Evolutionary conservation across 1,284 basidiomycete species (phyloP).

Genomic region (Vanrija sp.): DNA sequence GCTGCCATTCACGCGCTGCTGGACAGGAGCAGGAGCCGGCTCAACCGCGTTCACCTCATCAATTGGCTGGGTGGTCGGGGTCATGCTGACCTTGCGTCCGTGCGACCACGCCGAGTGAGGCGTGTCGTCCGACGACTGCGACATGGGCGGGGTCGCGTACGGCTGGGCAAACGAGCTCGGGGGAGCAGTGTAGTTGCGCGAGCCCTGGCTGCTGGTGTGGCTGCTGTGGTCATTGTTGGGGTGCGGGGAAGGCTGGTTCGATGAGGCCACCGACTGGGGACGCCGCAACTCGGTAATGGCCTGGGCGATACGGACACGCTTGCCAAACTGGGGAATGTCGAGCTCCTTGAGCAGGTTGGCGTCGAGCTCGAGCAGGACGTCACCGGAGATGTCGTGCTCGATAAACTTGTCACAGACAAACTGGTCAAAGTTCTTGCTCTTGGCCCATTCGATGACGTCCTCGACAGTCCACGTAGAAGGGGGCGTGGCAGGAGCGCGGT

Average conservation of each 20-base stretch:
- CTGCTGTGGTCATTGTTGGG: not conserved
- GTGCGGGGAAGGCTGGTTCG: slow-evolving; percentile 6
- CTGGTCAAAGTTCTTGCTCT: slow-evolving; percentile 77
- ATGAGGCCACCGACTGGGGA: slow-evolving; percentile 56
- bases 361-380: slow-evolving; percentile 91
- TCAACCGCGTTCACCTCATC: slow-evolving; percentile 7
- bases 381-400: slow-evolving; percentile 95
- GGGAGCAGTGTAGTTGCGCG: not conserved
- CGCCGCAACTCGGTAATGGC: slow-evolving; percentile 86
- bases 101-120: slow-evolving; percentile 22
- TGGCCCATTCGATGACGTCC: slow-evolving; percentile 87
- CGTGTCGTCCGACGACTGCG: slow-evolving; percentile 13
- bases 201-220: not conserved
- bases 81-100: slow-evolving; percentile 35
- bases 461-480: slow-evolving; percentile 75
- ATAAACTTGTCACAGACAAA: slow-evolving; percentile 74
- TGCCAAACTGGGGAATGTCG: slow-evolving; percentile 89
- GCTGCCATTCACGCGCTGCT: not conserved
- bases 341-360: slow-evolving; percentile 92
- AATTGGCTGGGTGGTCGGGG: slow-evolving; percentile 19
- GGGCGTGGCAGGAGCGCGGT: slow-evolving; percentile 42
- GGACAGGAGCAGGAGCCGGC: not conserved
- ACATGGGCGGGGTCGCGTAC: not conserved
- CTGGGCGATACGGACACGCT: slow-evolving; percentile 87
- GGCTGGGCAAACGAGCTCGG: not conserved